Percentiles rank a stretch among this genome's conserved stretches.
phyloP scores from a whole-genome alignment of 225 moss, liverwort and hornwort species.

The Thuidium tamariscinum region DNA sequence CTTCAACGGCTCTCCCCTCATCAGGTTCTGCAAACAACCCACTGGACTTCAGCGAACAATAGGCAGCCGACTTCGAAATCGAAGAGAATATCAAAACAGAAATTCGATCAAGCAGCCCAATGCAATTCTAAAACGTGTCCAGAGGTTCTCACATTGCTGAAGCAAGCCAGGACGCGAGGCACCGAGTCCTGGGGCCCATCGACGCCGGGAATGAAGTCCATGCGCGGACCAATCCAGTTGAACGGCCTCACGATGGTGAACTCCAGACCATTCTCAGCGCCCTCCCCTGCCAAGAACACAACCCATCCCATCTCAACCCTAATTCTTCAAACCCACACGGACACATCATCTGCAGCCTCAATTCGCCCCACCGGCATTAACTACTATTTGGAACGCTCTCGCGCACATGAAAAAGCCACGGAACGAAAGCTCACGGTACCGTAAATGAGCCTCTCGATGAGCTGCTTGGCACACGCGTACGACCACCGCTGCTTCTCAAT shows the following conservation, averaged over 20 bases:
- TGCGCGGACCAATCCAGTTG: slow-evolving; percentile 43
- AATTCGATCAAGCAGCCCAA: neutral
- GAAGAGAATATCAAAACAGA: neutral
- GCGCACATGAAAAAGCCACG: neutral
- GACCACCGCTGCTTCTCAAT: slow-evolving; percentile 58
- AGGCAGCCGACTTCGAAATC: neutral
- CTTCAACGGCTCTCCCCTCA: slow-evolving; percentile 44
- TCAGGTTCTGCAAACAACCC: slow-evolving; percentile 13
- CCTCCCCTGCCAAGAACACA: slow-evolving; percentile 15
- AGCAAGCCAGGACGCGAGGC: slow-evolving; percentile 60
- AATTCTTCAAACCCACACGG: neutral
- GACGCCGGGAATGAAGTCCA: slow-evolving; percentile 64
- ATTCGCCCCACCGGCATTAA: neutral
- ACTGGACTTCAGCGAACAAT: neutral
- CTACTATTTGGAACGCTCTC: neutral
- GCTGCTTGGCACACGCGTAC: slow-evolving; percentile 51
- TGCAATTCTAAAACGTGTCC: neutral
- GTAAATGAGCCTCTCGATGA: slow-evolving; percentile 43
- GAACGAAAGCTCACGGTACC: neutral
- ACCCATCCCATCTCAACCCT: neutral
- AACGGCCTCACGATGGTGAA: slow-evolving; percentile 50
- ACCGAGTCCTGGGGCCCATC: slow-evolving; percentile 48
- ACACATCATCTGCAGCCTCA: neutral
- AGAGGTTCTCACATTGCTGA: slow-evolving; percentile 26
- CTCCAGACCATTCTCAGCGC: slow-evolving; percentile 34